phyloP scores from a whole-genome alignment of 106 monocot species.

The Xerophyta viscosa region DNA sequence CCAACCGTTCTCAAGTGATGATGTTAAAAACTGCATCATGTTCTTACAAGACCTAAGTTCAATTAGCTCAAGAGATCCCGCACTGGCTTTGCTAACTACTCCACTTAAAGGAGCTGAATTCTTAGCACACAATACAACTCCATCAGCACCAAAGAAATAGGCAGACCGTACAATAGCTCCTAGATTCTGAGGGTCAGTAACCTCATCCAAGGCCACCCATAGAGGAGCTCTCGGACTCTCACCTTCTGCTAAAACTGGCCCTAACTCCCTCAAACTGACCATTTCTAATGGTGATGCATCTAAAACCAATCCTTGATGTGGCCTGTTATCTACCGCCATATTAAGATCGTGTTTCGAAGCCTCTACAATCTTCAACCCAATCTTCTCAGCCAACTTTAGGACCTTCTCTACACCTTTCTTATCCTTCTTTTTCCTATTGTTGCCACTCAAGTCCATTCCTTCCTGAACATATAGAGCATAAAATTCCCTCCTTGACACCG shows the following conservation, averaged over 20 bases:
- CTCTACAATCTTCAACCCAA: conserved; percentile 58
- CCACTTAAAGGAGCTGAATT: conserved; percentile 93
- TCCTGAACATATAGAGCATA: conserved; percentile 76
- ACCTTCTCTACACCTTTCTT: conserved; percentile 70
- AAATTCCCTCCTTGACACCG: conserved; percentile 65
- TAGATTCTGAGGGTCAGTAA: conserved; percentile 88
- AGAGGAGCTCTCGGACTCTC: conserved; percentile 48
- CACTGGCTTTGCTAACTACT: conserved; percentile 94
- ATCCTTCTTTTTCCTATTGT: conserved; percentile 82
- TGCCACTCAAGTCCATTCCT: conserved; percentile 57
- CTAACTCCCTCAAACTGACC: conserved; percentile 57
- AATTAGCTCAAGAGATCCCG: conserved; percentile 83
- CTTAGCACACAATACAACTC: conserved; percentile 76
- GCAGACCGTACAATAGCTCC: conserved; percentile 83
- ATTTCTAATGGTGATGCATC: conserved; percentile 87
- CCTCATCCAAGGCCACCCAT: conserved; percentile 90
- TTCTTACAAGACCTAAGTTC: conserved; percentile 82
- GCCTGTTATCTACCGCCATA: conserved; percentile 74
- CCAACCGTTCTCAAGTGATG: conserved; percentile 77
- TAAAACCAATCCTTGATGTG: conserved; percentile 85
- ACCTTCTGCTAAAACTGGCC: conserved; percentile 16
- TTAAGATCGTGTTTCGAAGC: conserved; percentile 90
- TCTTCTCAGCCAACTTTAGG: conserved; percentile 46
- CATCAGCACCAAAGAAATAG: conserved; percentile 81
- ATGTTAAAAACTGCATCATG: conserved; percentile 91